These are phyloP conservation scores for Psilocybe subaeruginosa DNA, from an alignment of 768 basidiomycete species.

Conservation along the genomic window DNA sequence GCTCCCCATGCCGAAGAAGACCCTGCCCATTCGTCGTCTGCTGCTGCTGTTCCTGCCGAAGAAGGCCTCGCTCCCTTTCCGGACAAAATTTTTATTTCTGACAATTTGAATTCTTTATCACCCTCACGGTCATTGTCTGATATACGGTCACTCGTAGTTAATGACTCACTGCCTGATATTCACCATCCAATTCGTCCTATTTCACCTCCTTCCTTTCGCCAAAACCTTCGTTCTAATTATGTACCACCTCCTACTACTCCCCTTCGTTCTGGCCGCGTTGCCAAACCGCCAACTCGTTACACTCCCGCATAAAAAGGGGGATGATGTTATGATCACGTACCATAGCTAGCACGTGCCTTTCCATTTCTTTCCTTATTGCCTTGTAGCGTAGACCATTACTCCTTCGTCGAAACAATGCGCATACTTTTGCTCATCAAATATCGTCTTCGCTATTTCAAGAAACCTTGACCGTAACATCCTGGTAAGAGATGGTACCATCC, in stretches of 20 bases:
- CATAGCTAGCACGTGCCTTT: too few species aligned
- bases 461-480: too few species aligned
- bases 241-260: constrained; percentile 6
- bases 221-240: constrained; percentile 8
- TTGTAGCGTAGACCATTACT: too few species aligned
- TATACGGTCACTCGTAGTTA: not conserved
- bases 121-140: not conserved
- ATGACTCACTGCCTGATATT: not conserved
- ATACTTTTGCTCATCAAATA: too few species aligned
- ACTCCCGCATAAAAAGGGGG: too few species aligned
- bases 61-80: not conserved
- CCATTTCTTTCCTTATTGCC: too few species aligned
- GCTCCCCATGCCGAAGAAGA: too few species aligned
- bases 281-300: too few species aligned
- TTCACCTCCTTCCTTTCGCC: not conserved
- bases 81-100: not conserved
- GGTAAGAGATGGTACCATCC: too few species aligned
- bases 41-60: not conserved
- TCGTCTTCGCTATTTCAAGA: too few species aligned
- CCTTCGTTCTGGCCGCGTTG: constrained; percentile 8
- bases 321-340: too few species aligned
- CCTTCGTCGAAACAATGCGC: too few species aligned
- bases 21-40: not conserved
- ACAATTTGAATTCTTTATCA: not conserved
- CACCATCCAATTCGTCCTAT: not conserved